phyloP scores from a whole-genome alignment of 768 basidiomycete genomes.

The Fistulinella prunicolor region DNA sequence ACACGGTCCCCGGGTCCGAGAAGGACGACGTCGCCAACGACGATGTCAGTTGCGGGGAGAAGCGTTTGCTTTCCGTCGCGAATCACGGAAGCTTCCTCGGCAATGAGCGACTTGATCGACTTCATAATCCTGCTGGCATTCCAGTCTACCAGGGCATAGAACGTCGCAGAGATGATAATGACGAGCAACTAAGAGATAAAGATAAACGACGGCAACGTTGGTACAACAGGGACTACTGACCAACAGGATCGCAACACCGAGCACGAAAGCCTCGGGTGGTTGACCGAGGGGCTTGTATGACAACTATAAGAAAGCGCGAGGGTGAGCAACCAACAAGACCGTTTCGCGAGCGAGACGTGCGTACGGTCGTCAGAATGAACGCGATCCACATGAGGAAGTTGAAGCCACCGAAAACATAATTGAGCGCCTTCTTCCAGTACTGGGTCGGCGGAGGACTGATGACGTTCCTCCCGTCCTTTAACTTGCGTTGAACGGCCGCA shows the following conservation, averaged over 20 bases:
- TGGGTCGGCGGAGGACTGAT: constrained; percentile 47
- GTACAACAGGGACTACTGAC: too few species aligned
- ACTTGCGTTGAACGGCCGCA: constrained; percentile 37
- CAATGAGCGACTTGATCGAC: constrained; percentile 54
- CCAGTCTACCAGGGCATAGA: constrained; percentile 51
- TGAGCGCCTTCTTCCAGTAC: constrained; percentile 46
- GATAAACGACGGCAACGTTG: not conserved
- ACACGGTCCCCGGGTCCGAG: constrained; percentile 53
- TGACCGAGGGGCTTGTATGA: constrained; percentile 50
- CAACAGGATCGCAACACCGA: constrained; percentile 47
- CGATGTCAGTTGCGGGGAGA: constrained; percentile 50
- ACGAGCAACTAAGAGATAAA: constrained; percentile 34
- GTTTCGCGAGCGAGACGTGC: constrained; percentile 4
- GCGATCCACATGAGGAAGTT: constrained; percentile 54
- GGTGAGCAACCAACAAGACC: not conserved
- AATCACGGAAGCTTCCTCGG: constrained; percentile 53
- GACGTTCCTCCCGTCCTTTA: constrained; percentile 42
- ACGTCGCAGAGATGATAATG: constrained; percentile 38
- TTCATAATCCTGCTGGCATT: constrained; percentile 48
- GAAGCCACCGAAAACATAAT: constrained; percentile 56
- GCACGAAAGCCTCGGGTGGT: constrained; percentile 40
- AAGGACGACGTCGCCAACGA: constrained; percentile 52
- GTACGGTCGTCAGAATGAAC: constrained; percentile 42
- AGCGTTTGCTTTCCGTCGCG: constrained; percentile 46
- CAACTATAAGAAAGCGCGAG: constrained; percentile 33